Evolutionary conservation across 148 eudicot genomes (phyloP).

Genomic region (Rhododendron ovatum): DNA sequence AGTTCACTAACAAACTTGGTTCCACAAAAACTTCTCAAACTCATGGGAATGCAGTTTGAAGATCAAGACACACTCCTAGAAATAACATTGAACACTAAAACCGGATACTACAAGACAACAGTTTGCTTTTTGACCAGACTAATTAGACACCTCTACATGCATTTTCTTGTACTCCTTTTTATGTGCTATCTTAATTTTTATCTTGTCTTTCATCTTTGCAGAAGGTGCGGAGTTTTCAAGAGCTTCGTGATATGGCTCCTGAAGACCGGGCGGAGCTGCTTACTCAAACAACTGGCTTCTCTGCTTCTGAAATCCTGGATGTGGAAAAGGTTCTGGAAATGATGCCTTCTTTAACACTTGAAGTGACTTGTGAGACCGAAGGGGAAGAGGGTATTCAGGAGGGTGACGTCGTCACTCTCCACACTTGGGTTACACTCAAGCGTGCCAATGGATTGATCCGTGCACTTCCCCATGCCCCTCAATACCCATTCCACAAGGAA

Average conservation of each 20-base stretch:
- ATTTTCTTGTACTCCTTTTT: background rate
- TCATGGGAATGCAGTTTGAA: background rate
- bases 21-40: background rate
- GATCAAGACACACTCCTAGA: background rate
- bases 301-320: constrained; percentile 54
- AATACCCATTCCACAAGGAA: constrained; percentile 76
- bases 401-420: constrained; percentile 74
- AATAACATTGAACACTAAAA: background rate
- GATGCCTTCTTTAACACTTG: constrained; percentile 67
- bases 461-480: constrained; percentile 82
- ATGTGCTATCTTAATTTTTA: background rate
- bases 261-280: constrained; percentile 66
- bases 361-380: constrained; percentile 77
- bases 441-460: constrained; percentile 67
- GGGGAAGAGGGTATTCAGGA: constrained; percentile 92
- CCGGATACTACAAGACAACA: background rate
- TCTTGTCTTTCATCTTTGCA: constrained; percentile 26
- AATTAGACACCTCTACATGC: background rate
- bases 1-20: background rate
- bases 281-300: constrained; percentile 55
- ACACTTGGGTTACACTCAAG: constrained; percentile 69
- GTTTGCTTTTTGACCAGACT: background rate
- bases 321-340: constrained; percentile 73
- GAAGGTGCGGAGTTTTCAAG: constrained; percentile 75
- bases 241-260: constrained; percentile 59